phyloP scores from a whole-genome alignment of 2,329 filamentous ascomycete genomes.

The Pleoardoris graminearum region DNA sequence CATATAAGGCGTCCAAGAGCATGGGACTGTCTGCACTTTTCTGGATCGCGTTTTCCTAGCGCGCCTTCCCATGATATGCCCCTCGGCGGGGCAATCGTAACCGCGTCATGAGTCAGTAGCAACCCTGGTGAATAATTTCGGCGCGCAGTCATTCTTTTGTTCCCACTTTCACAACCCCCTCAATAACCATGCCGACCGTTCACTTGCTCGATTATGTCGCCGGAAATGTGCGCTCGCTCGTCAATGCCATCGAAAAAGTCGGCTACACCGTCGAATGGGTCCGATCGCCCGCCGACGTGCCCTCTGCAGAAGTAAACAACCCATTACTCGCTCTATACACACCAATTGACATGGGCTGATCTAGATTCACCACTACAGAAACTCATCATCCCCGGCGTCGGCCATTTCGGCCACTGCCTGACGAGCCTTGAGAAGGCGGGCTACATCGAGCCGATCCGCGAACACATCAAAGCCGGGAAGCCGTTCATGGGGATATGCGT shows the following conservation, averaged over 20 bases:
- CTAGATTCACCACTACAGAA: slow-evolving; percentile 60
- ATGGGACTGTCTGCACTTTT: not conserved
- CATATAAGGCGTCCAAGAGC: not conserved
- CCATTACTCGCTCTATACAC: slow-evolving; percentile 8
- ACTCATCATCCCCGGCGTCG: slow-evolving; percentile 93
- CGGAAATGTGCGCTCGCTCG: slow-evolving; percentile 92
- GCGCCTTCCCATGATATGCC: not conserved
- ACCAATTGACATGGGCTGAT: slow-evolving; percentile 43
- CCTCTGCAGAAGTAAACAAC: slow-evolving; percentile 73
- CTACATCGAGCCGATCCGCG: slow-evolving; percentile 78
- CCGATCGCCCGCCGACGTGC: slow-evolving; percentile 78
- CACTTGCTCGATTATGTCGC: slow-evolving; percentile 89
- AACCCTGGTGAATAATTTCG: not conserved
- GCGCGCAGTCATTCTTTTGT: not conserved
- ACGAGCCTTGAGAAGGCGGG: slow-evolving; percentile 79
- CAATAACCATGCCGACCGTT: slow-evolving; percentile 68
- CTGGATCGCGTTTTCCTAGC: not conserved
- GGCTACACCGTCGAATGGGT: slow-evolving; percentile 95
- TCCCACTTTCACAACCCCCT: not conserved
- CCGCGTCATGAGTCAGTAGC: slow-evolving; percentile 7
- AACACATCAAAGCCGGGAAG: slow-evolving; percentile 87
- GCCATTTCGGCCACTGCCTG: slow-evolving; percentile 96
- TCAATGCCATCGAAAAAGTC: slow-evolving; percentile 95
- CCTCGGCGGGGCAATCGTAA: slow-evolving; percentile 7
- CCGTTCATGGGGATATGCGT: slow-evolving; percentile 99